Conservation (phyloP, 1,139 yeast species). For the Hyphopichia khmerensis region DNA sequence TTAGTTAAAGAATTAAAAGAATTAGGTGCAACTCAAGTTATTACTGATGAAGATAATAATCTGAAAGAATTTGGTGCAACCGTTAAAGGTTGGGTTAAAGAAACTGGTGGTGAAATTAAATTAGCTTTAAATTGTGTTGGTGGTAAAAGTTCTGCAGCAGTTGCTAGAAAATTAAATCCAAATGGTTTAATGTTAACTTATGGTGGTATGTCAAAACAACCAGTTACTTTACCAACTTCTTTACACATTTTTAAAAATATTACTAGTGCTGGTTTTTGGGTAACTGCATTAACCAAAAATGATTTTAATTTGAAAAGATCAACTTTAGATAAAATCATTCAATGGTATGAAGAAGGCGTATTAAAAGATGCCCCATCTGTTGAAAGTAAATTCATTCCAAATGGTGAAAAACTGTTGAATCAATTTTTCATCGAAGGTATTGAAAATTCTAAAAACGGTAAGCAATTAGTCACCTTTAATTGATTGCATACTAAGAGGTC, state of each 20-base stretch:
- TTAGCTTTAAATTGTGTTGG: constrained; percentile 92
- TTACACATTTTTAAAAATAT: constrained; percentile 86
- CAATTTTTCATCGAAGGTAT: constrained; percentile 55
- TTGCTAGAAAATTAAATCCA: constrained; percentile 74
- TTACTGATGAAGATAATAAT: constrained; percentile 81
- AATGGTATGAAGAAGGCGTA: constrained; percentile 65
- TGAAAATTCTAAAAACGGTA: constrained; percentile 41
- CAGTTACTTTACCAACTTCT: constrained; percentile 85
- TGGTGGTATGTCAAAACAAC: constrained; percentile 98
- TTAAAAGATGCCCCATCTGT: constrained; percentile 59
- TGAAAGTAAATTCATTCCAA: constrained; percentile 41
- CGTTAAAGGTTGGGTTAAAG: constrained; percentile 63
- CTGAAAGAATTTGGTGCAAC: constrained; percentile 63
- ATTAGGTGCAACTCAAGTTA: constrained; percentile 84
- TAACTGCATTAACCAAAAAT: constrained; percentile 70
- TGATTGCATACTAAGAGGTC: too few species aligned
- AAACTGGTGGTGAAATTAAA: constrained; percentile 55
- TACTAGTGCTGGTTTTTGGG: constrained; percentile 90
- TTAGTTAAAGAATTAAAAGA: constrained; percentile 54
- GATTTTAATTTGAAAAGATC: constrained; percentile 61
- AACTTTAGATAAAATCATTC: constrained; percentile 60
- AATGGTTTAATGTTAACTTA: constrained; percentile 81
- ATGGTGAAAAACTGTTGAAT: constrained; percentile 50
- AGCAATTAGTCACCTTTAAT: constrained; percentile 37
- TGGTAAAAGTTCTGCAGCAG: constrained; percentile 76